Evolutionary conservation across 768 basidiomycete genomes (phyloP).

Genomic region (Xerocomellus chrysenteron): DNA sequence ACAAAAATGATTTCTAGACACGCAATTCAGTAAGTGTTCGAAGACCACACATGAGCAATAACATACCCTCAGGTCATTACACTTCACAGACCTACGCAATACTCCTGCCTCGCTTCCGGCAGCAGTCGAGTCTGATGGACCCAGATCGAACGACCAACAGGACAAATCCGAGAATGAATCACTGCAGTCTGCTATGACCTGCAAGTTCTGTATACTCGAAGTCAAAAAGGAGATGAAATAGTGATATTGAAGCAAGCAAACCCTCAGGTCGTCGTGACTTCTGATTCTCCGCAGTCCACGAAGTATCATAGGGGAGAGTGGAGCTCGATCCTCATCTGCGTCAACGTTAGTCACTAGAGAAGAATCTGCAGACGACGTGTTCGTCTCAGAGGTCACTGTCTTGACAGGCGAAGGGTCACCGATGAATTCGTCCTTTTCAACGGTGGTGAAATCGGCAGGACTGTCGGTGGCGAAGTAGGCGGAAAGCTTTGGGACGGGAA

Average conservation of each 20-base stretch:
- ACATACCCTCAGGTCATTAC: slow-evolving; percentile 14
- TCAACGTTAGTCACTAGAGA: slow-evolving; percentile 6
- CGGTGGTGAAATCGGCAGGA: background rate
- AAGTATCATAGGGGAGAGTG: background rate
- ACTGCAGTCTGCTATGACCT: background rate
- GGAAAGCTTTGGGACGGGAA: slow-evolving; percentile 11
- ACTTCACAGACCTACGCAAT: slow-evolving; percentile 11
- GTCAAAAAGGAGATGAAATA: background rate
- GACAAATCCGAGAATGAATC: slow-evolving; percentile 2
- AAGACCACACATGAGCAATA: background rate
- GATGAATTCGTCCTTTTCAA: background rate
- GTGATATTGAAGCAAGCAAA: background rate
- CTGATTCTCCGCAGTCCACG: slow-evolving; percentile 7
- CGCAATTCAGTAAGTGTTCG: background rate
- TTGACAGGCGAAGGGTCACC: slow-evolving; percentile 1
- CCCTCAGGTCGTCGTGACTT: slow-evolving; percentile 1
- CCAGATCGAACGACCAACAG: background rate
- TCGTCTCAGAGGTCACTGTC: background rate
- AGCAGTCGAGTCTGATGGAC: background rate
- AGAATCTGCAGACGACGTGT: slow-evolving; percentile 6
- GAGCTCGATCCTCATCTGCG: background rate
- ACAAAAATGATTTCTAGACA: slow-evolving; percentile 3
- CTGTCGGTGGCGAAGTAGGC: background rate
- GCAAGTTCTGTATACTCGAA: background rate
- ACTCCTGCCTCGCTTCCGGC: background rate